These are phyloP conservation scores for Xylariaceae sp. DNA, from an alignment of 2,329 filamentous ascomycete genomes.

Conservation along the genomic window DNA sequence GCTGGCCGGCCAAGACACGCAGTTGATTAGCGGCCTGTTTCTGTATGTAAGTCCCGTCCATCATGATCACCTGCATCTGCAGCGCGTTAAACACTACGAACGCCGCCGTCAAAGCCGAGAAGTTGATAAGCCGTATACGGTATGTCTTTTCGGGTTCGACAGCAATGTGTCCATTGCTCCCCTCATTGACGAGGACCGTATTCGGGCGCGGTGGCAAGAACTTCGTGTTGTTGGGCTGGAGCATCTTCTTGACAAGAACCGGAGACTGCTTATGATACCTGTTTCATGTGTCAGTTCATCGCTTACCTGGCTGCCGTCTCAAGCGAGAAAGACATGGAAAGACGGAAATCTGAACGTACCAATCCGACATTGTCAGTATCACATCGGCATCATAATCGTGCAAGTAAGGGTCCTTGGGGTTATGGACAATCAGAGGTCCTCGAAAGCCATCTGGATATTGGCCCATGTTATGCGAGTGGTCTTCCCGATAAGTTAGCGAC, in stretches of 20 bases:
- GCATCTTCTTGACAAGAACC: conserved; percentile 36
- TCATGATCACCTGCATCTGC: conserved; percentile 43
- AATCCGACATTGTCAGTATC: conserved; percentile 52
- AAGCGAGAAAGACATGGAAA: conserved; percentile 31
- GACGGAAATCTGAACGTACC: conserved; percentile 37
- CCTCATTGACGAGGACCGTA: conserved; percentile 41
- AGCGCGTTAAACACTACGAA: conserved; percentile 42
- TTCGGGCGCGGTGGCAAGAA: conserved; percentile 40
- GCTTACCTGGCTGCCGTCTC: conserved; percentile 32
- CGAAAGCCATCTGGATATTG: conserved; percentile 65
- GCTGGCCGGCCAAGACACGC: conserved; percentile 40
- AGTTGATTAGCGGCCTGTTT: conserved; percentile 35
- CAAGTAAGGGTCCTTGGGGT: conserved; percentile 49
- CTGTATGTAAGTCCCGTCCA: conserved; percentile 39
- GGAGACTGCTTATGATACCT: conserved; percentile 42
- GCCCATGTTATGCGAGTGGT: conserved; percentile 59
- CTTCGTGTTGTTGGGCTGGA: conserved; percentile 36
- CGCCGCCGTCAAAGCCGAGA: conserved; percentile 39
- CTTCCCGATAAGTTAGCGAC: conserved; percentile 26
- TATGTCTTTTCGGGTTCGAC: conserved; percentile 42
- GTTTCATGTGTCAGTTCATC: conserved; percentile 16
- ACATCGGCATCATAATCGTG: conserved; percentile 54
- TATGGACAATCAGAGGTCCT: conserved; percentile 55
- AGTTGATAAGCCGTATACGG: conserved; percentile 44
- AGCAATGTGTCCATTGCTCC: conserved; percentile 33